Evolutionary conservation across 2,329 filamentous ascomycete species (phyloP), one percentile per base, ranked within the genome.

Genomic region (Sporothrix globosa): DNA sequence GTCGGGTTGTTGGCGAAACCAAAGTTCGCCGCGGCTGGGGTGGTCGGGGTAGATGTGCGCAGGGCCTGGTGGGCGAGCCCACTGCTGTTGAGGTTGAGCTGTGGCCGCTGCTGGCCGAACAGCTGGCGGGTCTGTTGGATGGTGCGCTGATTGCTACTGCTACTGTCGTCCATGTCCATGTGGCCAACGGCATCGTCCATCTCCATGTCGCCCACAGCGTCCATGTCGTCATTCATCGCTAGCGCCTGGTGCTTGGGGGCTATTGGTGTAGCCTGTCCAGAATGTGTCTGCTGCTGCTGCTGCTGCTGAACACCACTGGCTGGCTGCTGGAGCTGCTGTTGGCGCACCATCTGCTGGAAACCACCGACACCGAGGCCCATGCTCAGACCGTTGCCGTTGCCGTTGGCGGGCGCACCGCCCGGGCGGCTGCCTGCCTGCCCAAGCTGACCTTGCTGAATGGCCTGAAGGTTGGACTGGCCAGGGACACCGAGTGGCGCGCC

Each of bases 151-250:
- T 66, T 50, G 61, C 27, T 52, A 27, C 27, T 30, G 60, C 24
- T 44, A 17, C 81, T 86, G 73, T 88, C 86, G 61, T 88, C 85
- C 76, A 89, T 82, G 70, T 90, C 88, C 86, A 90, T 86, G 67
- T 85, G 82, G 4, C 88, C 89, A 65, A 92, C 84, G 9, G 89
- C 87, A 75, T 97, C 93, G 77, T 98, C 95, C 90, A 98, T 92
- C 77, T 98, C 95, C 95, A 98, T 97, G 77, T 97, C 93, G 68
- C 93, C 93, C 41, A 96, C 88, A 21, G 92, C 89, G 77, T 97
- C 94, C 83, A 97, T 89, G 72, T 97, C 91, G 72, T 90, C 83
- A 70, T 81, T 81, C 76, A 86, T 80, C 69, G 80, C 80, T 70
- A 83, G 69, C 24, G 56, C 44, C n/a, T 72, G 70, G 50, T 70